These are phyloP conservation scores for Penicillium argentinense DNA, from an alignment of 495 filamentous ascomycete species.

Conservation along the genomic window DNA sequence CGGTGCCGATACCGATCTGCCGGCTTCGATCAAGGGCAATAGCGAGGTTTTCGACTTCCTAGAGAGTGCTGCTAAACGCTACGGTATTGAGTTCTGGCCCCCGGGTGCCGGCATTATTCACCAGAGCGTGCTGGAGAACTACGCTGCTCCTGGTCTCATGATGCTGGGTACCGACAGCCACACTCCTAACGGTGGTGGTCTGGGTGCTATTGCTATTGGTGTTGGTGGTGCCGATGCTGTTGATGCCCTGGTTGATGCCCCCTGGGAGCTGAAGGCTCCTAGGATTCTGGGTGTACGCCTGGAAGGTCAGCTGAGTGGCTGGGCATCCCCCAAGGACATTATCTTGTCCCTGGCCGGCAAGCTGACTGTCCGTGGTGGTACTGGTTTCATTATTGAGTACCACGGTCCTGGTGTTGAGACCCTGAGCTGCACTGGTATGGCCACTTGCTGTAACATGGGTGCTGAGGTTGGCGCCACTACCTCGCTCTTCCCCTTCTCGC, in stretches of 20 bases:
- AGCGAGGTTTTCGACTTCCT: conserved; percentile 97
- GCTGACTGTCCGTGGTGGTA: conserved; percentile 91
- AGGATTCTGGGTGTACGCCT: conserved; percentile 84
- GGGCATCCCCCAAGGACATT: conserved; percentile 93
- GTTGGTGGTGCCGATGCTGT: conserved; percentile 97
- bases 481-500: conserved; percentile 84
- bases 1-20: conserved; percentile 85
- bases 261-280: conserved; percentile 96
- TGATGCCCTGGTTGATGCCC: conserved; percentile 92
- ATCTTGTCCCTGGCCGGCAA: conserved; percentile 87
- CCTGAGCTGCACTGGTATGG: conserved; percentile 89
- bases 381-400: conserved; percentile 94
- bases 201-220: conserved; percentile 94
- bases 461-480: conserved; percentile 96
- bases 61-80: conserved; percentile 90
- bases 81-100: conserved; percentile 98
- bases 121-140: conserved; percentile 97
- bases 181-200: conserved; percentile 91
- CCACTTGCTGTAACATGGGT: conserved; percentile 89
- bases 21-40: conserved; percentile 84
- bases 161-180: conserved; percentile 99
- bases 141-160: conserved; percentile 95
- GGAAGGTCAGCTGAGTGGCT: conserved; percentile 79
- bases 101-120: conserved; percentile 99
- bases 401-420: conserved; percentile 84